These are phyloP conservation scores for Hanseniaspora nectarophila DNA, from an alignment of 805 yeast species.

Conservation along the genomic window DNA sequence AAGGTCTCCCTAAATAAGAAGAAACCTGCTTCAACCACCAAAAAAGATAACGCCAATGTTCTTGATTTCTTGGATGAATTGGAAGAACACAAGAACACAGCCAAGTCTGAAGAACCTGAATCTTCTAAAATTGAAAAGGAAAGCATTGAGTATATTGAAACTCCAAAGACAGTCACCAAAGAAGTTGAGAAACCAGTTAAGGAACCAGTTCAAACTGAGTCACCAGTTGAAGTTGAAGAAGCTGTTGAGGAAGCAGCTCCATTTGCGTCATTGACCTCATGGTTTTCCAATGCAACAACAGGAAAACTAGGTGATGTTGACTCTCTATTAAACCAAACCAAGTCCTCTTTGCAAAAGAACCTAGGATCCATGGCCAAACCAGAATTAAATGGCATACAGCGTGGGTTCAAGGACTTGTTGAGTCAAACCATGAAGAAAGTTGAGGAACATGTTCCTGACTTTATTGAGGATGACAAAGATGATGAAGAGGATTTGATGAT, in stretches of 20 bases:
- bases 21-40: conserved; percentile 20
- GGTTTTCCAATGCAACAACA: conserved; percentile 65
- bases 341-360: conserved; percentile 18
- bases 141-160: conserved; percentile 9
- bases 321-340: conserved; percentile 36
- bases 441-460: conserved; percentile 29
- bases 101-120: conserved; percentile 22
- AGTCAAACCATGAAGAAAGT: conserved; percentile 11
- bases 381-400: conserved; percentile 7
- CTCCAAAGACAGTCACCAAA: conserved; percentile 17
- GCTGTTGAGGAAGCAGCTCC: conserved; percentile 37
- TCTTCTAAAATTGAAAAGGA: conserved; percentile 11
- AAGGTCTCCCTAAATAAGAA: conserved; percentile 21
- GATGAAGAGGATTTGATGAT: conserved; percentile 43
- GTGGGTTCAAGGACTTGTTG: conserved; percentile 11
- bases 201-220: too few species aligned
- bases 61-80: conserved; percentile 49
- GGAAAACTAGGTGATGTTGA: conserved; percentile 48
- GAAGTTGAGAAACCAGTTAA: too few species aligned
- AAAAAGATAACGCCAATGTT: conserved; percentile 31
- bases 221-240: conserved; percentile 19
- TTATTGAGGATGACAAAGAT: conserved; percentile 24
- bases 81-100: conserved; percentile 45
- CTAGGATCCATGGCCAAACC: conserved; percentile 9
- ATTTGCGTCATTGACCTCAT: conserved; percentile 49